phyloP scores from a whole-genome alignment of 352 stramenopile species.

The Globisporangium lucens region DNA sequence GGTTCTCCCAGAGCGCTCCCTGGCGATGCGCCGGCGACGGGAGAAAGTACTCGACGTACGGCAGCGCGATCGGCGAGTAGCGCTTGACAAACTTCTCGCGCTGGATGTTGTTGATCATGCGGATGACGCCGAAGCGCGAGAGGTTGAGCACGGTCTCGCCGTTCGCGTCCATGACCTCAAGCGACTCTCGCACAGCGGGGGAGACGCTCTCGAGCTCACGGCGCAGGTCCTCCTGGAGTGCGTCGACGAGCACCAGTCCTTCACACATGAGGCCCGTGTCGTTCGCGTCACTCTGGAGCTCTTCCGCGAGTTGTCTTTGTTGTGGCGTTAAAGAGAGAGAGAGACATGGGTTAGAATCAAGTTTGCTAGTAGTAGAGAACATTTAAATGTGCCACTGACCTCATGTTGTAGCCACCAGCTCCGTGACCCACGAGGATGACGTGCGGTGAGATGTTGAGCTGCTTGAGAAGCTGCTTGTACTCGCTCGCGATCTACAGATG shows the following conservation, averaged over 20 bases:
- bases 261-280: conserved; percentile 31
- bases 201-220: conserved; percentile 60
- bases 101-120: conserved; percentile 67
- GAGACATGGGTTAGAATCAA: too few relatives aligned
- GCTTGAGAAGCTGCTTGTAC: conserved; percentile 57
- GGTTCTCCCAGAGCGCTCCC: conserved; percentile 52
- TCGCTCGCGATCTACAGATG: conserved; percentile 48
- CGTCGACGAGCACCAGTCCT: conserved; percentile 71
- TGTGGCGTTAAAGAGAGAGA: too few relatives aligned
- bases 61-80: conserved; percentile 47
- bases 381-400: conserved; percentile 17
- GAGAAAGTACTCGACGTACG: conserved; percentile 61
- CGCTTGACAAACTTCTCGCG: conserved; percentile 48
- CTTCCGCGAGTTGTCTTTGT: conserved; percentile 35
- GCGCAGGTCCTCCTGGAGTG: conserved; percentile 63
- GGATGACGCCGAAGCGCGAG: conserved; percentile 57
- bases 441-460: conserved; percentile 51
- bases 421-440: conserved; percentile 73
- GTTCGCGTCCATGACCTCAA: conserved; percentile 62
- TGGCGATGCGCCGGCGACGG: conserved; percentile 63
- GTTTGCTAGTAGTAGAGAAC: too few relatives aligned
- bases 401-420: conserved; percentile 81
- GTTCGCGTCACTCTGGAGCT: conserved; percentile 28
- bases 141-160: conserved; percentile 51
- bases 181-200: conserved; percentile 44